phyloP scores from a whole-genome alignment of 805 yeast species.

The Metschnikowia kunwiensis region DNA sequence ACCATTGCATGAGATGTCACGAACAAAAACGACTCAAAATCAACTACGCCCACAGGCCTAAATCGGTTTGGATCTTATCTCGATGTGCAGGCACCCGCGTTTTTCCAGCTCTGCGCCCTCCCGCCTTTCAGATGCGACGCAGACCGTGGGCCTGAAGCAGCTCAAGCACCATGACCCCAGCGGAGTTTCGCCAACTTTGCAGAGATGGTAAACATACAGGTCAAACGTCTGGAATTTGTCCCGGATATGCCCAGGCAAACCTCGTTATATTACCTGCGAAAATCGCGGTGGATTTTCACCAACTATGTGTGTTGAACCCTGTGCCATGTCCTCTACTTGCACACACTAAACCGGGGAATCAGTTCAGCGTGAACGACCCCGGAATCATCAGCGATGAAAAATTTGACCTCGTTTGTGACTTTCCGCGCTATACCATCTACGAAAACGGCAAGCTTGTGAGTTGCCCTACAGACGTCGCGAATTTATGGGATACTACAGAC shows the following conservation, averaged over 20 bases:
- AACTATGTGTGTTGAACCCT: constrained; percentile 36
- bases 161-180: constrained; percentile 11
- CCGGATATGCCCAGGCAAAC: constrained; percentile 39
- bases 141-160: no score
- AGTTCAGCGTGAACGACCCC: constrained; percentile 8
- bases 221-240: constrained; percentile 17
- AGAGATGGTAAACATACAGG: constrained; percentile 1
- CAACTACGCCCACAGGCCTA: no score
- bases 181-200: constrained; percentile 9
- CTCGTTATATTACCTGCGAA: constrained; percentile 33
- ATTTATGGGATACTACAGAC: constrained; percentile 29
- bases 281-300: constrained; percentile 31
- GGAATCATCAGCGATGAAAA: constrained; percentile 9
- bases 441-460: constrained; percentile 27
- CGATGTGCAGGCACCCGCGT: neutral
- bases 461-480: constrained; percentile 21
- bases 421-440: constrained; percentile 36
- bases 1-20: no score
- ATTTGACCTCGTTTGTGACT: constrained; percentile 32
- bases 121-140: neutral
- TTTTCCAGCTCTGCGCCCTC: no score
- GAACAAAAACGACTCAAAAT: no score
- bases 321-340: constrained; percentile 40
- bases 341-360: constrained; percentile 25
- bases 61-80: neutral